Base-by-base conservation (phyloP, 192 early-diverging fungal species). In the Bifiguratus adelaidae region DNA sequence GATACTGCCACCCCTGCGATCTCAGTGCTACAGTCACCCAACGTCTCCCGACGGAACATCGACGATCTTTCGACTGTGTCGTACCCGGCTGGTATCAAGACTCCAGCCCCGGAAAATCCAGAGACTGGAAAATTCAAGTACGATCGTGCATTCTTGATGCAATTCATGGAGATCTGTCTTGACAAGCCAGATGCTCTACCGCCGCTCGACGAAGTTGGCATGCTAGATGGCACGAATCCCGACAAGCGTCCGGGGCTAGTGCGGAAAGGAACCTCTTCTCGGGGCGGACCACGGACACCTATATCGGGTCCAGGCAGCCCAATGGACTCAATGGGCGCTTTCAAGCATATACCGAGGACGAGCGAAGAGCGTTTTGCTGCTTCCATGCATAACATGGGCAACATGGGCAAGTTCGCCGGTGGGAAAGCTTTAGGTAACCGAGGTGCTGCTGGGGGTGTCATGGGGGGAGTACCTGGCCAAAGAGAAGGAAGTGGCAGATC, bases 91-190 rank as follows among this genome's bases (percentile, higher is more conserved):
- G 43, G 61, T 41, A 64, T 81, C 22, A 72, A 73, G 41, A 71
- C 75, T 23, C 81, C 78, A 18, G 57, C 72, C 16, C 38, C 52
- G 1, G 44, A 58, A 12, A 56, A 63, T 11, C 63, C 70, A 3
- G 56, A 50, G 4, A 59, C 76, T 24, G 74, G 78, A 37, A 81
- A 80, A 36, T 79, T 79, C 51, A 68, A 70, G 48, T 91, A 88
- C 47, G 68, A 77, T 32, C 69, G 71, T 22, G 77, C 66, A 46
- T 94, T 94, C 63, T 68, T 94, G 56, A 72, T 86, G 68, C 80
- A 80, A 53, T 91, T 90, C 65, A 73, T 63, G 45, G 50, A 52
- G 4, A 58, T 84, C 32, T 81, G 80, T 61, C 68, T 58, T 18
- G 70, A 83, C 28, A 65, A 76, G 44, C 83, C 82, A 9, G 51